Evolutionary conservation across 768 basidiomycete species (phyloP).

Genomic region (Dioszegia crocea): DNA sequence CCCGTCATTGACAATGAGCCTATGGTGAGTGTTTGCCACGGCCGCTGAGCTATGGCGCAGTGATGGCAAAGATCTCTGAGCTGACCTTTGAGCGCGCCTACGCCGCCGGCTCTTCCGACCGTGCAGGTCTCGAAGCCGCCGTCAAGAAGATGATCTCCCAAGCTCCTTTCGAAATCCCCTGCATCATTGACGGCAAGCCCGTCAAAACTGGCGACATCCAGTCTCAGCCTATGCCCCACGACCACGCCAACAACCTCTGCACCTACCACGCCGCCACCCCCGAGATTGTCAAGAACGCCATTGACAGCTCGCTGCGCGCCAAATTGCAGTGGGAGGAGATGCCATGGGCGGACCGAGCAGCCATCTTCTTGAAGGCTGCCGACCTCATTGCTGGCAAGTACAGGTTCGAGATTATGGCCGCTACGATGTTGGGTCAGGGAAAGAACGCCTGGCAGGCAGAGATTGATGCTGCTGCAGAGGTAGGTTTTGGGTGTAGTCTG

Average conservation of each 20-base stretch:
- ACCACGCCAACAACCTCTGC: constrained; percentile 76
- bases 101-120: constrained; percentile 72
- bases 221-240: constrained; percentile 78
- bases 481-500: constrained; percentile 45
- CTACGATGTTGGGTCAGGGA: constrained; percentile 96
- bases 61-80: too few relatives aligned
- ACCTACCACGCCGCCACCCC: constrained; percentile 83
- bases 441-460: constrained; percentile 99
- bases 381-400: constrained; percentile 95
- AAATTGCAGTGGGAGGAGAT: constrained; percentile 86
- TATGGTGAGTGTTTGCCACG: constrained; percentile 59
- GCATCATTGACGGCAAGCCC: constrained; percentile 81
- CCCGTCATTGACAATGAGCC: constrained; percentile 88
- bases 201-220: constrained; percentile 73
- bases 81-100: constrained; percentile 53
- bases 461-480: constrained; percentile 98
- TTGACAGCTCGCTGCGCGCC: constrained; percentile 79
- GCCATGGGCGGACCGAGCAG: constrained; percentile 95
- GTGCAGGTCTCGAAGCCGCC: constrained; percentile 66
- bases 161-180: constrained; percentile 87
- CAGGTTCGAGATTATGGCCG: constrained; percentile 87
- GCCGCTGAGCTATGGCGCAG: too few relatives aligned
- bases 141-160: constrained; percentile 73
- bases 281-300: constrained; percentile 68
- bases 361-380: constrained; percentile 96